These are phyloP conservation scores for Fusarium sororula DNA, from an alignment of 2,329 filamentous ascomycete genomes.

Conservation along the genomic window DNA sequence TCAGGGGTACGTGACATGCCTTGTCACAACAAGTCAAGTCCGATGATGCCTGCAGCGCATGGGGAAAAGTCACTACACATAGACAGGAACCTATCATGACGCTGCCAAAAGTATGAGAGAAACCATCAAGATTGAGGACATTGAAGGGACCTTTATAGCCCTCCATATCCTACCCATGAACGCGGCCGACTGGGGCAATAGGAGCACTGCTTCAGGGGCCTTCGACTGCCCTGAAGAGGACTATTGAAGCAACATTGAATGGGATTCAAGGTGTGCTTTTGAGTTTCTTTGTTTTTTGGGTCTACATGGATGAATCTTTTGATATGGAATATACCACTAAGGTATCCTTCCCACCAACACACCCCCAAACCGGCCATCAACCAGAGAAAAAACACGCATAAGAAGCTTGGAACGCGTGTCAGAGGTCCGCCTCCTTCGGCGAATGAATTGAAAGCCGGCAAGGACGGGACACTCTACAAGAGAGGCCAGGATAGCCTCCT, in stretches of 20 bases:
- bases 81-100: background rate
- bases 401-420: background rate
- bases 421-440: background rate
- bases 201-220: background rate
- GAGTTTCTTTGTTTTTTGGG: background rate
- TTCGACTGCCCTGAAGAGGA: background rate
- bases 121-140: background rate
- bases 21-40: background rate
- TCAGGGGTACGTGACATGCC: background rate
- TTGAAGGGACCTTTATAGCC: background rate
- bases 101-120: background rate
- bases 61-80: background rate
- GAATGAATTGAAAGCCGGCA: background rate
- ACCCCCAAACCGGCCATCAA: background rate
- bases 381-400: background rate
- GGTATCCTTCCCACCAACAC: background rate
- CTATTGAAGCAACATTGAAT: background rate
- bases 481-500: background rate
- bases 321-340: background rate
- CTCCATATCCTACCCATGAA: background rate
- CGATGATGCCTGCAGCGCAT: background rate
- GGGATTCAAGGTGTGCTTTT: background rate
- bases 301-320: background rate
- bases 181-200: background rate
- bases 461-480: background rate